phyloP scores from a whole-genome alignment of 108 stramenopile genomes.

The Seminavis robusta region DNA sequence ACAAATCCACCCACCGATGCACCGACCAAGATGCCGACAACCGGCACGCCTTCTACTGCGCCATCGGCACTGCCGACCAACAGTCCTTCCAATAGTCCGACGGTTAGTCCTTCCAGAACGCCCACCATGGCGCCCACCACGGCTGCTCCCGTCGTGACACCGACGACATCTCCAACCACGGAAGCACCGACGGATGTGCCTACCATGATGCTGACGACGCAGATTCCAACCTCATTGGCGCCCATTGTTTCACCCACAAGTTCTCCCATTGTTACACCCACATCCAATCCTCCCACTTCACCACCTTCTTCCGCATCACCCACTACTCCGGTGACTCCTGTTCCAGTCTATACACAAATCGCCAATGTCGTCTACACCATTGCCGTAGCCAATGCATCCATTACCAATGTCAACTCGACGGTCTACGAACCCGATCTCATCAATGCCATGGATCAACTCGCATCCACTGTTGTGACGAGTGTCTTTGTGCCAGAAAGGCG shows the following conservation, averaged over 20 bases:
- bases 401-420: neutral
- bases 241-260: neutral
- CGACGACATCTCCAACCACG: slow-evolving; percentile 14
- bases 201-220: slow-evolving; percentile 3
- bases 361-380: slow-evolving; percentile 4
- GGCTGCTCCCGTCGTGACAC: neutral
- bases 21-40: neutral
- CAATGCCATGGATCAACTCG: slow-evolving; percentile 28
- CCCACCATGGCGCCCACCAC: neutral
- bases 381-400: slow-evolving; percentile 5
- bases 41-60: slow-evolving; percentile 2
- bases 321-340: neutral
- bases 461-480: slow-evolving; percentile 9
- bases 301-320: neutral
- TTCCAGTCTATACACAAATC: no score
- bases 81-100: neutral
- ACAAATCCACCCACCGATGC: neutral
- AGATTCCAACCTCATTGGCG: neutral
- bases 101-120: neutral
- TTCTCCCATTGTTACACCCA: no score
- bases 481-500: slow-evolving; percentile 6
- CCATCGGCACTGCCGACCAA: slow-evolving; percentile 10
- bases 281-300: no score
- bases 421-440: slow-evolving; percentile 11
- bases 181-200: slow-evolving; percentile 8